A percentile compares a stretch with the other conserved stretches of the same genome.
These are phyloP conservation scores for Yamadazyma kitorensis DNA, from an alignment of 805 yeast genomes.

Conservation along the genomic window DNA sequence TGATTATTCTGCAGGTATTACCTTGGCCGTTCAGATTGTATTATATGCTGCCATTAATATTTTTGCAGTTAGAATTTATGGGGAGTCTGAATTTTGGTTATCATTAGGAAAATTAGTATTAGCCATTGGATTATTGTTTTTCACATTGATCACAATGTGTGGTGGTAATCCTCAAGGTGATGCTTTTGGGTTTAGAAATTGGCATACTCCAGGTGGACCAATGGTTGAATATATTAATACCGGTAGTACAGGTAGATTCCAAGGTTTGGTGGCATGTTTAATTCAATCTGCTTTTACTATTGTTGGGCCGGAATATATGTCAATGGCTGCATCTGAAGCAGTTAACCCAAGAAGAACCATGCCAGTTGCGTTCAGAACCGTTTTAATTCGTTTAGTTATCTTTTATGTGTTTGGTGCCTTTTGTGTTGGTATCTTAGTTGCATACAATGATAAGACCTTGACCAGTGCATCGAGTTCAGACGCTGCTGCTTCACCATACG, in stretches of 20 bases:
- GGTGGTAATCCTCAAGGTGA: constrained; percentile 35
- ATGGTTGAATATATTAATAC: constrained; percentile 34
- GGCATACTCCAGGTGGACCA: constrained; percentile 38
- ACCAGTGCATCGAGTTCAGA: constrained; percentile 15
- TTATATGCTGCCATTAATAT: constrained; percentile 42
- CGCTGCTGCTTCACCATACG: constrained; percentile 67
- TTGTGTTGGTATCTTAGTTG: constrained; percentile 22
- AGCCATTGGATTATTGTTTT: constrained; percentile 34
- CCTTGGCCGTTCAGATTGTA: constrained; percentile 39
- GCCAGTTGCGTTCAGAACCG: constrained; percentile 56
- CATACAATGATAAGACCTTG: constrained; percentile 19
- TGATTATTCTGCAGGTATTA: constrained; percentile 47
- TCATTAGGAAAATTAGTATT: constrained; percentile 37
- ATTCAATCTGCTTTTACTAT: constrained; percentile 37
- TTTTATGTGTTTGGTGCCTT: constrained; percentile 18
- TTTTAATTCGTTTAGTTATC: constrained; percentile 45
- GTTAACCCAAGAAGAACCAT: constrained; percentile 56
- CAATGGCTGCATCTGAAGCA: constrained; percentile 52
- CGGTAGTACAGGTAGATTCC: constrained; percentile 38
- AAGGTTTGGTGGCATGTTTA: constrained; percentile 41
- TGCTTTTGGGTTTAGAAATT: constrained; percentile 33
- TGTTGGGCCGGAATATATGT: constrained; percentile 45
- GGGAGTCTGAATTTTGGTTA: constrained; percentile 50
- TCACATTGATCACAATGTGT: constrained; percentile 34
- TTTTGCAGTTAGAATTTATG: constrained; percentile 47